These are phyloP conservation scores for Hirschfeldia incana DNA, from an alignment of 345 rosid species.

Conservation along the genomic window DNA sequence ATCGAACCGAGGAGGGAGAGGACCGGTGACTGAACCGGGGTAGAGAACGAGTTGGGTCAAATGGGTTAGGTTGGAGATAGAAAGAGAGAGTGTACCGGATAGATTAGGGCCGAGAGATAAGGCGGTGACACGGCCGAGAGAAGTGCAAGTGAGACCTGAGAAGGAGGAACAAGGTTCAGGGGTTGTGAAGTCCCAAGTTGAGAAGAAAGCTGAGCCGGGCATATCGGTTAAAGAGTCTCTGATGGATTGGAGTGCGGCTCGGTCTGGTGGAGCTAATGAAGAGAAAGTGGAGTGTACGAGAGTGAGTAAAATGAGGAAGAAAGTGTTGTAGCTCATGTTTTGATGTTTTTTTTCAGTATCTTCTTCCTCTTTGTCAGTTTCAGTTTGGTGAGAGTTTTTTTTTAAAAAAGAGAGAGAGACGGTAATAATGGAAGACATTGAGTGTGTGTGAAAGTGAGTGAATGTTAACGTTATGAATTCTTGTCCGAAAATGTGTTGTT, in stretches of 20 bases:
- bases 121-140: slow-evolving; percentile 43
- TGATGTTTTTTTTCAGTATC: neutral
- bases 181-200: slow-evolving; percentile 61
- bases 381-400: neutral
- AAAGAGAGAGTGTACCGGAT: slow-evolving; percentile 72
- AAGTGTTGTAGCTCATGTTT: slow-evolving; percentile 25
- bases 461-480: slow-evolving; percentile 39
- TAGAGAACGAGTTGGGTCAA: slow-evolving; percentile 78
- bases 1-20: slow-evolving; percentile 67
- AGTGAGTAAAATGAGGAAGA: slow-evolving; percentile 25
- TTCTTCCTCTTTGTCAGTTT: slow-evolving; percentile 10
- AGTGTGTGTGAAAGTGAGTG: slow-evolving; percentile 35
- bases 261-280: slow-evolving; percentile 23
- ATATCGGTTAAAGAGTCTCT: slow-evolving; percentile 64
- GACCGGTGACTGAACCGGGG: slow-evolving; percentile 87
- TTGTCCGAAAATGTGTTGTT: slow-evolving; percentile 38
- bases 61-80: slow-evolving; percentile 57
- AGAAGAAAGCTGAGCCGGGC: slow-evolving; percentile 60
- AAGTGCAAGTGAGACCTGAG: slow-evolving; percentile 63
- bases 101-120: slow-evolving; percentile 69
- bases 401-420: slow-evolving; percentile 9
- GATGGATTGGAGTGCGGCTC: slow-evolving; percentile 47
- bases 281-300: slow-evolving; percentile 26
- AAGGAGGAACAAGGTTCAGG: slow-evolving; percentile 68
- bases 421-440: slow-evolving; percentile 22